Percentiles rank a stretch among this genome's conserved stretches.
These are phyloP conservation scores for Glomus cerebriforme DNA, from an alignment of 192 early-diverging fungal species.

Conservation along the genomic window DNA sequence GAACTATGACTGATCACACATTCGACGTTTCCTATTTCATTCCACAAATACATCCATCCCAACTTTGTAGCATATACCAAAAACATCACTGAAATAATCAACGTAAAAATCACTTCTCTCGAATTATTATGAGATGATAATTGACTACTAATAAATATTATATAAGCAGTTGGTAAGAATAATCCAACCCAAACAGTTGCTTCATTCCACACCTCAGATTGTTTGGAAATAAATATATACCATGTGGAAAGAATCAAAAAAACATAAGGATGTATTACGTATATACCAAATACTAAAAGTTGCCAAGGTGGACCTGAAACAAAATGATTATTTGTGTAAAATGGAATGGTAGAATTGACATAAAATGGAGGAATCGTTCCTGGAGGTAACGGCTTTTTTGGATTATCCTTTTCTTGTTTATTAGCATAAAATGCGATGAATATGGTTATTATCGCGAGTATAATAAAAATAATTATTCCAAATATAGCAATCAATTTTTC, in stretches of 20 bases:
- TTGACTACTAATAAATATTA: not conserved
- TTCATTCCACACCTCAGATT: not conserved
- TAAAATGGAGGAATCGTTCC: not conserved
- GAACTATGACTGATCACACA: not conserved
- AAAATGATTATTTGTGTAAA: not conserved
- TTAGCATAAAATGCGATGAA: not conserved
- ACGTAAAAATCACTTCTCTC: not conserved
- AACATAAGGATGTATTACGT: not conserved
- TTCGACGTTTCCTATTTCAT: not conserved
- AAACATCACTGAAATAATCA: not conserved
- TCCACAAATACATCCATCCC: not conserved
- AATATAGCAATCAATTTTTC: not conserved
- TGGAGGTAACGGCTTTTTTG: too few species aligned
- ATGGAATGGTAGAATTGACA: too few species aligned
- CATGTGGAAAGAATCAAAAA: not conserved
- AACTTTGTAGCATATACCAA: not conserved
- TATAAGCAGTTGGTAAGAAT: not conserved
- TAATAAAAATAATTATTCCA: not conserved
- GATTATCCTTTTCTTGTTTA: not conserved
- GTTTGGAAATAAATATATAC: not conserved
- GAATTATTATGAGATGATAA: not conserved
- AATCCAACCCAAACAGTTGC: not conserved
- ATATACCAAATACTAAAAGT: not conserved
- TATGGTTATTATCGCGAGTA: not conserved
- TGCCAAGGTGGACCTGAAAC: not conserved